A percentile compares a stretch with the other conserved stretches of the same genome.
These are phyloP conservation scores for Raphanus sativus DNA, from an alignment of 345 rosid species.

Conservation along the genomic window DNA sequence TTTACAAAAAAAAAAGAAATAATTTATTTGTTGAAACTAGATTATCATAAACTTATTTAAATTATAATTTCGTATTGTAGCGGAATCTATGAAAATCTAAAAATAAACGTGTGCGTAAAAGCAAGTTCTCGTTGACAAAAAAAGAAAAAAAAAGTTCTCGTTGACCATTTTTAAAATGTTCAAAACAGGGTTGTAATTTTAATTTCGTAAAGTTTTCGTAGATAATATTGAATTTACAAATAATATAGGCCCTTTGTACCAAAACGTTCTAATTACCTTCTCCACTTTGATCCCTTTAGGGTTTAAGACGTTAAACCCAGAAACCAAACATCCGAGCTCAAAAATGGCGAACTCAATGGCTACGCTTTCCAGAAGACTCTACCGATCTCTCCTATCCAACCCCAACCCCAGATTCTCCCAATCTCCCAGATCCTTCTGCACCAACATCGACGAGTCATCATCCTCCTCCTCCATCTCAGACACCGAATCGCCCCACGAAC, in stretches of 20 bases:
- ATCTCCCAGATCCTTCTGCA: constrained; percentile 50
- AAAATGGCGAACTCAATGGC: constrained; percentile 54
- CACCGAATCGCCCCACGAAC: constrained; percentile 35
- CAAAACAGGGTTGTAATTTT: not conserved
- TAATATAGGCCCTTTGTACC: constrained; percentile 15
- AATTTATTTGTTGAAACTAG: not conserved
- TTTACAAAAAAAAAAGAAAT: no score
- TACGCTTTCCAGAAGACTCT: constrained; percentile 54
- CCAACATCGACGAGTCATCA: constrained; percentile 29
- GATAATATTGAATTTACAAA: not conserved
- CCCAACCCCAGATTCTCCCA: constrained; percentile 35
- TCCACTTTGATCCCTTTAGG: constrained; percentile 22
- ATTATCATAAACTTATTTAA: not conserved
- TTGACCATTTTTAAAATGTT: not conserved
- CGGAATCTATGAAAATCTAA: not conserved
- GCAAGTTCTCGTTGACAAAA: no score
- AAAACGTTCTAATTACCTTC: not conserved
- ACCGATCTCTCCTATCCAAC: constrained; percentile 51
- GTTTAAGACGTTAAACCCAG: constrained; percentile 42
- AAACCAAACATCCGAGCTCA: not conserved
- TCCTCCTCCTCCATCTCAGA: constrained; percentile 31
- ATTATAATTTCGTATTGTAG: not conserved
- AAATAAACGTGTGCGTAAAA: no score
- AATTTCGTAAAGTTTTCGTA: not conserved
- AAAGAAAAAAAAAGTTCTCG: not conserved